phyloP scores from a whole-genome alignment of 1,284 basidiomycete species.

The Peniophora sp. region DNA sequence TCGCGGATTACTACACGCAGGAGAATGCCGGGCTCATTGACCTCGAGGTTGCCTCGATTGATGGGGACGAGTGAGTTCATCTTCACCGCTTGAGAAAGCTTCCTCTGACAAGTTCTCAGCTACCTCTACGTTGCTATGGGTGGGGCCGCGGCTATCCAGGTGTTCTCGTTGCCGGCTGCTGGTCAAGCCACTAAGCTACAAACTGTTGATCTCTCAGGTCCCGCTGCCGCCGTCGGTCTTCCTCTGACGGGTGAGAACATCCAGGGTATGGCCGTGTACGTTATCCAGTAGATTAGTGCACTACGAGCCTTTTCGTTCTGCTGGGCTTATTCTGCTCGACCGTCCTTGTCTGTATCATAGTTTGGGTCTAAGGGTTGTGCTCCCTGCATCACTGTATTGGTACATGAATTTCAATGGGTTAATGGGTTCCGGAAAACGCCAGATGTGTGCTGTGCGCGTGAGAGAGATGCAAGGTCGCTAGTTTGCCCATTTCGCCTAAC shows the following conservation, averaged over 20 bases:
- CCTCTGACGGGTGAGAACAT: not conserved
- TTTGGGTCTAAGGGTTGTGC: no score
- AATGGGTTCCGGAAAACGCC: no score
- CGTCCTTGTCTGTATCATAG: no score
- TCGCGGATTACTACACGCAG: slow-evolving; percentile 17
- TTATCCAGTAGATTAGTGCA: slow-evolving; percentile 16
- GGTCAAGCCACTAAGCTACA: slow-evolving; percentile 2
- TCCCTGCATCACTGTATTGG: no score
- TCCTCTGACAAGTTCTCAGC: slow-evolving; percentile 8
- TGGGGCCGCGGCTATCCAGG: slow-evolving; percentile 14
- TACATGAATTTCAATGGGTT: no score
- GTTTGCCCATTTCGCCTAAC: no score
- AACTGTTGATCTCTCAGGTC: slow-evolving; percentile 15
- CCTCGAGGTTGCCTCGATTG: slow-evolving; percentile 18
- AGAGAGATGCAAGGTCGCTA: no score
- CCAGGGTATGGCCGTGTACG: slow-evolving; percentile 9
- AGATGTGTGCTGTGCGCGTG: no score
- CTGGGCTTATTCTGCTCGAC: no score
- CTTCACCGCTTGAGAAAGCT: not conserved
- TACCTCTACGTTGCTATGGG: slow-evolving; percentile 22
- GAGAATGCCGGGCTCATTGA: slow-evolving; percentile 20
- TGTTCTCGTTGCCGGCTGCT: slow-evolving; percentile 10
- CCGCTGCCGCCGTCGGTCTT: not conserved
- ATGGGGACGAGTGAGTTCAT: slow-evolving; percentile 20
- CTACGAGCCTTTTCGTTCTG: no score